A percentile compares a stretch with the other conserved stretches of the same genome.
These are phyloP conservation scores for Xerocomellus dryophilus DNA, from an alignment of 768 basidiomycete genomes.

Conservation along the genomic window DNA sequence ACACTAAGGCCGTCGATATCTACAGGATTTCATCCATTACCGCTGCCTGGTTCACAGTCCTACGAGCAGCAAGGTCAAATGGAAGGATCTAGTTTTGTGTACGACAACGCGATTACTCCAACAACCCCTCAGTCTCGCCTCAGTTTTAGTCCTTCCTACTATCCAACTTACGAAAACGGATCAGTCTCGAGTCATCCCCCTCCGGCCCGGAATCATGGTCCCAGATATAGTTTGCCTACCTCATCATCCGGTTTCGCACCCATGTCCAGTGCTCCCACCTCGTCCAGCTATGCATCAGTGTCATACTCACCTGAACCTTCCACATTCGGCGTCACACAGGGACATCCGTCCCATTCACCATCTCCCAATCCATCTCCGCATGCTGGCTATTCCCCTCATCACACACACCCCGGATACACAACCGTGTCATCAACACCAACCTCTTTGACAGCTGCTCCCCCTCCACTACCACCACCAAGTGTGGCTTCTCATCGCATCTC, in stretches of 20 bases:
- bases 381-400: slow-evolving; percentile 22
- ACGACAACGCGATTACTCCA: slow-evolving; percentile 41
- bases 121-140: slow-evolving; percentile 35
- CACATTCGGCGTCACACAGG: slow-evolving; percentile 33
- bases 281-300: slow-evolving; percentile 37
- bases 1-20: slow-evolving; percentile 38
- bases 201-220: slow-evolving; percentile 42
- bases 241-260: slow-evolving; percentile 71
- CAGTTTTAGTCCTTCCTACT: slow-evolving; percentile 39
- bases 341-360: slow-evolving; percentile 39
- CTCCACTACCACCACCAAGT: slow-evolving; percentile 11
- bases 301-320: slow-evolving; percentile 35
- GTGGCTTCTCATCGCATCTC: slow-evolving; percentile 19
- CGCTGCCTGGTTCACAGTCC: slow-evolving; percentile 34
- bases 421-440: slow-evolving; percentile 8
- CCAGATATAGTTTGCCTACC: slow-evolving; percentile 65
- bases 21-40: slow-evolving; percentile 32
- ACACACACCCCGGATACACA: slow-evolving; percentile 11
- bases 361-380: slow-evolving; percentile 19
- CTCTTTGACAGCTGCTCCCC: slow-evolving; percentile 5
- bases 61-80: slow-evolving; percentile 38
- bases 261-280: slow-evolving; percentile 36
- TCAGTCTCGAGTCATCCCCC: slow-evolving; percentile 31
- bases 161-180: slow-evolving; percentile 44
- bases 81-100: slow-evolving; percentile 33